Base-by-base conservation (phyloP, 108 stramenopile species). In the Conticribra guillardii region DNA sequence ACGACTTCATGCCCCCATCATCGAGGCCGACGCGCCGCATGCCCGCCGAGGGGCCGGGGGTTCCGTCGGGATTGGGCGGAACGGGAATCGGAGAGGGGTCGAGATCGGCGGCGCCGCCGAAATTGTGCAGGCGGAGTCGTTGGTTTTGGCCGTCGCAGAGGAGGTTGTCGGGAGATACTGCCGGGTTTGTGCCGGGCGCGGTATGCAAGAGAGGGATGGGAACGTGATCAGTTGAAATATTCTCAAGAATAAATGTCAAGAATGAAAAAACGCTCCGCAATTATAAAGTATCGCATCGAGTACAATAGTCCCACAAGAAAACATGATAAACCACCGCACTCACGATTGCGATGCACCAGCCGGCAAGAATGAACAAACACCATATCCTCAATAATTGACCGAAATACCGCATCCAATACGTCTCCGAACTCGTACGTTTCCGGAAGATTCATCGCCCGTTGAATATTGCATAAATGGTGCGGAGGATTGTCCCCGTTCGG, bases 21-120 rank as follows among this genome's bases (percentile, higher is more conserved):
- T 79, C 75, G 1, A 89, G 74, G 45, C 87, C 87, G 22, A 86
- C 76, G 29, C 85, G 83, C 47, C 64, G 60, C 37, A 11, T 41
- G 5, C 37, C 37, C 37, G 11, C 11, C 8, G 37, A 9, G 37
- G 37, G 37, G 8, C 5, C 37, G 37, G n/a, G n/a, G n/a, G 37
- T 41, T 47, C 76, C 76, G n/a, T 76, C 76, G 31, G 53, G 59
- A 11, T 41, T 41, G 37, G 37, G 37, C 11, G 8, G 37, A 9
- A 5, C 37, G 37, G 37, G 37, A 9, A 41, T 41, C 37, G 37
- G 37, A 11, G 63, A 26, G 32, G 83, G 84, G 54, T 88, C 85
- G 59, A 94, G 76, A 66, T 94, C 92, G 8, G 86, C 88, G 54
- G 92, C 92, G 57, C 77, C 76, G 8, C 92, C 89, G 85, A 91